Conservation (phyloP, 306 rosid genomes). For the Dalbergia oliveri region DNA sequence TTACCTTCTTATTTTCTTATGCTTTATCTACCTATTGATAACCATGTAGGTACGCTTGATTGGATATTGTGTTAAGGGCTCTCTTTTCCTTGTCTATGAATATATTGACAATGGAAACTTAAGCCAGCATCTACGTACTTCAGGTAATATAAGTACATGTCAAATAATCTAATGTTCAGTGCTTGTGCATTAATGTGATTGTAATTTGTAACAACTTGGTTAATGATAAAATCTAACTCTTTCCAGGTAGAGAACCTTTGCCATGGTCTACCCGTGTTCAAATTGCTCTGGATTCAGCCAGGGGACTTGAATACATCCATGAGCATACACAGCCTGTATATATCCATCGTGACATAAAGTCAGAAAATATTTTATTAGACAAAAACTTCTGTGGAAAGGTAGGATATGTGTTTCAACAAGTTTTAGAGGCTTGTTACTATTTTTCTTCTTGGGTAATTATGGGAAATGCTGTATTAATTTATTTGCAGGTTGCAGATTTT, state of each 20-base stretch:
- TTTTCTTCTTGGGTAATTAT: not conserved
- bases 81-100: conserved; percentile 90
- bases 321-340: conserved; percentile 89
- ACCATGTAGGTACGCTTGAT: conserved; percentile 87
- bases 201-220: conserved; percentile 18
- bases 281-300: conserved; percentile 93
- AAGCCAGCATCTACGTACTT: conserved; percentile 74
- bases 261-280: conserved; percentile 87
- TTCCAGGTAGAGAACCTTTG: conserved; percentile 70
- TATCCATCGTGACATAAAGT: conserved; percentile 92
- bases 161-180: not conserved
- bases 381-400: conserved; percentile 84
- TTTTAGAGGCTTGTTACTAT: not conserved
- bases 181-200: conserved; percentile 14
- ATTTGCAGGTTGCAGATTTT: conserved; percentile 86
- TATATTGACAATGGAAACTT: conserved; percentile 90
- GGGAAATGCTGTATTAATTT: conserved; percentile 15
- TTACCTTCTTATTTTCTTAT: not conserved
- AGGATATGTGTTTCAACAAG: conserved; percentile 14
- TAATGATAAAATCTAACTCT: conserved; percentile 17
- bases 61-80: conserved; percentile 82
- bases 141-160: conserved; percentile 60
- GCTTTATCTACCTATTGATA: not conserved
- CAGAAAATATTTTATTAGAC: conserved; percentile 89
- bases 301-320: conserved; percentile 94